Conservation (phyloP, 495 filamentous ascomycete genomes). For the Aspergillus heteromorphus region DNA sequence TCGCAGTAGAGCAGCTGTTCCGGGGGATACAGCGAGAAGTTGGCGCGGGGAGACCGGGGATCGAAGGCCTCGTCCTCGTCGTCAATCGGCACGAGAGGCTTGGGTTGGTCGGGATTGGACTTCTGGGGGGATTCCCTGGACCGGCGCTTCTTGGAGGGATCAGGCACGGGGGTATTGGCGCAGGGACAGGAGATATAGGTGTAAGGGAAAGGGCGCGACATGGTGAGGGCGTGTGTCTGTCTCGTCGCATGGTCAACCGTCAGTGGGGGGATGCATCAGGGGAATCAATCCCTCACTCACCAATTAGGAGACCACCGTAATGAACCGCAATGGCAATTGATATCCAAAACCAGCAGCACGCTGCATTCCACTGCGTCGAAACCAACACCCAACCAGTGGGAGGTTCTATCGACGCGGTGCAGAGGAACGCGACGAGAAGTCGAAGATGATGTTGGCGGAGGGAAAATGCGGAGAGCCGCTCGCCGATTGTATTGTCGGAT, state of each 20-base stretch:
- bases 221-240: slow-evolving; percentile 22
- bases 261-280: neutral
- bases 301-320: too few relatives aligned
- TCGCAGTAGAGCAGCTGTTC: slow-evolving; percentile 93
- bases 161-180: slow-evolving; percentile 51
- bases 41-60: slow-evolving; percentile 73
- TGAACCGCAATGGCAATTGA: too few relatives aligned
- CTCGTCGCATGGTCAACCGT: neutral
- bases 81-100: slow-evolving; percentile 29
- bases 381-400: too few relatives aligned
- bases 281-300: neutral
- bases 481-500: neutral
- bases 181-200: slow-evolving; percentile 92
- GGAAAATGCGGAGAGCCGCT: neutral
- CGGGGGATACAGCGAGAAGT: slow-evolving; percentile 87
- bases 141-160: slow-evolving; percentile 32
- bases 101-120: slow-evolving; percentile 28
- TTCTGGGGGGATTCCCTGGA: slow-evolving; percentile 38
- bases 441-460: neutral
- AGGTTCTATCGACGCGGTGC: neutral
- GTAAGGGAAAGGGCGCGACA: slow-evolving; percentile 79
- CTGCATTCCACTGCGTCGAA: too few relatives aligned
- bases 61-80: slow-evolving; percentile 83
- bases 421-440: neutral
- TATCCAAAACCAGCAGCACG: too few relatives aligned